Evolutionary conservation across 768 basidiomycete species (phyloP).

Genomic region (Suillus weaverae): DNA sequence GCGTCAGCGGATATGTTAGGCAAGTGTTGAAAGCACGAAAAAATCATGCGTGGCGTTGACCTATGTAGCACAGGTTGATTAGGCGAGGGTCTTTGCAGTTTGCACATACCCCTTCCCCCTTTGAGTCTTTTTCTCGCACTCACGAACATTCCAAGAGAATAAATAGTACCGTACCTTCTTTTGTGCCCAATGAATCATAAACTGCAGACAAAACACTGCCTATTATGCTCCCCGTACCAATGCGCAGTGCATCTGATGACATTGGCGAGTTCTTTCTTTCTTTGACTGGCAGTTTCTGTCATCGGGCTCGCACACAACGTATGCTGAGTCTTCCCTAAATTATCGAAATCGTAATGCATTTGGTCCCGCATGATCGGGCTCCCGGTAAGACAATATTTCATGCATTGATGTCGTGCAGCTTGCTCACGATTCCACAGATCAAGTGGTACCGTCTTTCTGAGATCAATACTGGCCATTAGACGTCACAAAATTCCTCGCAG

Average conservation of each 20-base stretch:
- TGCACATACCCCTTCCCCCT: conserved; percentile 34
- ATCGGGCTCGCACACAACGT: background rate
- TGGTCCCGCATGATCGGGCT: background rate
- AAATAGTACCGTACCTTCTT: conserved; percentile 33
- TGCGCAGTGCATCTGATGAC: background rate
- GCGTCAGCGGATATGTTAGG: conserved; percentile 42
- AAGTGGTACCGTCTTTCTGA: background rate
- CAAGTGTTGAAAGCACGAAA: conserved; percentile 15
- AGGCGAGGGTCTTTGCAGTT: conserved; percentile 9
- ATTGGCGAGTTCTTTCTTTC: background rate
- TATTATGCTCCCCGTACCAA: background rate
- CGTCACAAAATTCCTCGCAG: background rate
- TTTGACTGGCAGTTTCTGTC: background rate
- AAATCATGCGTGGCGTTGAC: conserved; percentile 1
- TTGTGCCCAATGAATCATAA: conserved; percentile 27
- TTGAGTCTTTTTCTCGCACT: conserved; percentile 20
- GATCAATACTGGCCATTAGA: background rate
- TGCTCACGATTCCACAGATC: background rate
- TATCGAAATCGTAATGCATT: background rate
- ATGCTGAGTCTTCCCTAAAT: background rate
- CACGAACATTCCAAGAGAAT: conserved; percentile 24
- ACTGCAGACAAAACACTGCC: conserved; percentile 3
- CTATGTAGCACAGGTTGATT: conserved; percentile 22
- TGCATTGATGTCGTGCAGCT: background rate
- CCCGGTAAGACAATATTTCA: background rate